A percentile compares a stretch with the other conserved stretches of the same genome.
Evolutionary conservation across 139 green algal genomes (phyloP).

Genomic region (Raphidocelis subcapitata): DNA sequence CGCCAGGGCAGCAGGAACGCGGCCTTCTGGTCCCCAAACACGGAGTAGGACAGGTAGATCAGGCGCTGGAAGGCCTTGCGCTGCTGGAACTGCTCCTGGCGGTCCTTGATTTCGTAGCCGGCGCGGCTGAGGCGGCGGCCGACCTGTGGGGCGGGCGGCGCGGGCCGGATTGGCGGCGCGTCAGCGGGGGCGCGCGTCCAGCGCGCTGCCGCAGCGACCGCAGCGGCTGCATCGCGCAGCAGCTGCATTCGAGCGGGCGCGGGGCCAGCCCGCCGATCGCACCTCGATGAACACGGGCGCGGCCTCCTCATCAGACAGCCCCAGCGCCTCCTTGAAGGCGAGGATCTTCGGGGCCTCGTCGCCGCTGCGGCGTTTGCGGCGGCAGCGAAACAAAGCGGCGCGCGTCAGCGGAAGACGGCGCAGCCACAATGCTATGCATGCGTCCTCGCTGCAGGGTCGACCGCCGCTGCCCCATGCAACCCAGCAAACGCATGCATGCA

Average conservation of each 20-base stretch:
- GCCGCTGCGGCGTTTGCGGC: slow-evolving; percentile 57
- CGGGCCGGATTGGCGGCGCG: too few species aligned
- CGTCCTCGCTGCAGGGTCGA: neutral
- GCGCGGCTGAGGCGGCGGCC: slow-evolving; percentile 26
- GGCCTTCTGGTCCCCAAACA: slow-evolving; percentile 85
- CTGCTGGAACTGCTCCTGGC: slow-evolving; percentile 63
- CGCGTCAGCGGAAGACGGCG: neutral
- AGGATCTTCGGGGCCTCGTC: slow-evolving; percentile 59
- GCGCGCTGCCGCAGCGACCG: too few species aligned
- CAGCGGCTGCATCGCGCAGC: too few species aligned
- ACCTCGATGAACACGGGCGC: slow-evolving; percentile 94
- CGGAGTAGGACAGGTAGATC: slow-evolving; percentile 89
- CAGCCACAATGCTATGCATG: neutral
- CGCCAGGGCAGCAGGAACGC: slow-evolving; percentile 94
- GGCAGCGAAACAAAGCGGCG: neutral
- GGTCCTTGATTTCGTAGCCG: slow-evolving; percentile 41
- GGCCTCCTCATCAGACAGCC: slow-evolving; percentile 87
- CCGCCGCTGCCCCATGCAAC: neutral
- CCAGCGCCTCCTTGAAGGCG: slow-evolving; percentile 86
- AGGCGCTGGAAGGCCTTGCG: slow-evolving; percentile 94
- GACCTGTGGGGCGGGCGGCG: neutral
- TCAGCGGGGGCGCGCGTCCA: too few species aligned
- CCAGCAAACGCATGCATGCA: neutral
- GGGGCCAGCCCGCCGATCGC: too few species aligned
- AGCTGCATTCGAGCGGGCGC: too few species aligned